A percentile compares a stretch with the other conserved stretches of the same genome.
Conservation (phyloP, 441 rosid species). For the Pelargonium australe region DNA sequence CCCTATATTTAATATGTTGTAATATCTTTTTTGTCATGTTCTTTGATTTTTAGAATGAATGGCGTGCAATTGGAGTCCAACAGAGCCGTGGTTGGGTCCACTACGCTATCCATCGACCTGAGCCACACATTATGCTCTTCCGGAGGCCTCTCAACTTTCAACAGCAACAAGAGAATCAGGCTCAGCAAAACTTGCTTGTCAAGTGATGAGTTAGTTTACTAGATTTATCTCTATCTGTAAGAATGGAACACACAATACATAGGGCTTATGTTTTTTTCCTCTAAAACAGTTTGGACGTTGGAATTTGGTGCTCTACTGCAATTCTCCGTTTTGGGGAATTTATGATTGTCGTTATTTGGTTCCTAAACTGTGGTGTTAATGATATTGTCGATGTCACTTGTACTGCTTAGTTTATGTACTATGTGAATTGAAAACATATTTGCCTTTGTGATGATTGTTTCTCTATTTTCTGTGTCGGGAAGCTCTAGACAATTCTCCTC, state of each 20-base stretch:
- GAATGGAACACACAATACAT: slow-evolving; percentile 14
- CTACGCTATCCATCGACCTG: slow-evolving; percentile 95
- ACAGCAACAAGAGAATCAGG: slow-evolving; percentile 81
- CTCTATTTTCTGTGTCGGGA: too few relatives aligned
- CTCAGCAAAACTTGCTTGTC: slow-evolving; percentile 35
- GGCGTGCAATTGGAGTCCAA: slow-evolving; percentile 93
- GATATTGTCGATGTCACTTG: too few relatives aligned
- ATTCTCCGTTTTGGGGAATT: slow-evolving; percentile 15
- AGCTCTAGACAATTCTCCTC: too few relatives aligned
- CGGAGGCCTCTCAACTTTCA: slow-evolving; percentile 89
- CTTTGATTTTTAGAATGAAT: slow-evolving; percentile 46
- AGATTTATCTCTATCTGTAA: neutral
- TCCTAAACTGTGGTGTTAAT: too few relatives aligned
- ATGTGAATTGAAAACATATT: too few relatives aligned
- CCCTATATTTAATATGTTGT: too few relatives aligned
- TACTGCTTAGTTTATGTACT: too few relatives aligned
- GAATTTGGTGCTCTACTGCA: neutral
- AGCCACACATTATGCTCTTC: slow-evolving; percentile 99
- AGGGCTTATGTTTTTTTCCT: slow-evolving; percentile 19
- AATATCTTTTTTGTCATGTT: neutral
- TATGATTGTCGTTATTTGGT: too few relatives aligned
- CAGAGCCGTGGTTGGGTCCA: slow-evolving; percentile 99
- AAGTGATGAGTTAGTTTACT: too few relatives aligned
- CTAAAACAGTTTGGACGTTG: neutral
- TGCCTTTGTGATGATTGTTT: too few relatives aligned